phyloP scores from a whole-genome alignment of 192 early-diverging fungal genomes.

The Coemansia sp. region DNA sequence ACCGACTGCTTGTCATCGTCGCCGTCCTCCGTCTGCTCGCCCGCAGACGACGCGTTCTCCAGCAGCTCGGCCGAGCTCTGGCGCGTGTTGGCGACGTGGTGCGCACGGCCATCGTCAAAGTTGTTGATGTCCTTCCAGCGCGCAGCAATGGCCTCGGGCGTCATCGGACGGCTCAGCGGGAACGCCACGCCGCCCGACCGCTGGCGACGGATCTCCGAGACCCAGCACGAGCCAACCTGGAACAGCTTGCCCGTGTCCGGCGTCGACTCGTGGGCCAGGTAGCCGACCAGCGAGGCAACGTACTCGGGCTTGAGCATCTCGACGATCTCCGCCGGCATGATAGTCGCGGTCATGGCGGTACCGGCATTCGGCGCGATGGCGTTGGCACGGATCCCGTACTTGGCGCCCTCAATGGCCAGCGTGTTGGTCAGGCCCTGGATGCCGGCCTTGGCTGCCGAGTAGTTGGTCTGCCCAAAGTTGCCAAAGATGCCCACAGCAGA shows the following conservation, averaged over 20 bases:
- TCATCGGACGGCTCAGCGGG: conserved; percentile 70
- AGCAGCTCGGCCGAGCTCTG: conserved; percentile 42
- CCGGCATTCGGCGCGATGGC: conserved; percentile 97
- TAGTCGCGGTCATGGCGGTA: conserved; percentile 94
- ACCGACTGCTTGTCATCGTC: conserved; percentile 50
- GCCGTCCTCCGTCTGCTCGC: conserved; percentile 6
- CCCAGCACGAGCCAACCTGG: conserved; percentile 94
- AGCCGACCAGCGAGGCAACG: conserved; percentile 90
- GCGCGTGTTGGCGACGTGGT: conserved; percentile 55
- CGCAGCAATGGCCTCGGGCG: conserved; percentile 77
- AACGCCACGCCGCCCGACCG: conserved; percentile 91
- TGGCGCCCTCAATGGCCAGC: conserved; percentile 86
- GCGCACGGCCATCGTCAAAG: conserved; percentile 95
- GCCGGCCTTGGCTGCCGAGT: conserved; percentile 89
- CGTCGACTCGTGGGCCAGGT: conserved; percentile 74
- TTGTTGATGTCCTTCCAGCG: conserved; percentile 78
- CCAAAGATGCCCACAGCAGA: conserved; percentile 94
- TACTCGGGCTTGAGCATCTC: conserved; percentile 95
- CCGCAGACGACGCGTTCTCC: conserved; percentile 50
- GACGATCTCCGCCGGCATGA: conserved; percentile 93
- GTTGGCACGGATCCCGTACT: conserved; percentile 88
- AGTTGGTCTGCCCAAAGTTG: conserved; percentile 94
- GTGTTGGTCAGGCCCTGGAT: conserved; percentile 85
- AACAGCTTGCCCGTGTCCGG: conserved; percentile 82
- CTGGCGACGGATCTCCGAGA: conserved; percentile 94